These are phyloP conservation scores for Chrysanthemum seticuspe DNA, from an alignment of 129 eudicot species.

Conservation along the genomic window DNA sequence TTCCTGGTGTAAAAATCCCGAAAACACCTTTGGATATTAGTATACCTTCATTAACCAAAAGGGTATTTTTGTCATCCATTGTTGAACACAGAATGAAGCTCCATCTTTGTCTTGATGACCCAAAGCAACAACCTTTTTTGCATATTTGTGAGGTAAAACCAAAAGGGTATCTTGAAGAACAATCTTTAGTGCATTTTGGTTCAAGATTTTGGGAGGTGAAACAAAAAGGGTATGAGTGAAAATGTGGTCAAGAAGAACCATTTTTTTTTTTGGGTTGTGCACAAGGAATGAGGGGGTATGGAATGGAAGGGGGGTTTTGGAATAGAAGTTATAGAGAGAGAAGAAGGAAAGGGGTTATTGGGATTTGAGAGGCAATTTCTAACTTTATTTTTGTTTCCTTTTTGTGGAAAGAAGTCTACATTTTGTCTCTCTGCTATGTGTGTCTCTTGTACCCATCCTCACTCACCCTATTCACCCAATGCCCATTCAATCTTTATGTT, in stretches of 20 bases:
- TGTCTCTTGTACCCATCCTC: constrained; percentile 27
- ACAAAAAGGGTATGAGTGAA: constrained; percentile 9
- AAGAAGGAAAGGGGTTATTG: constrained; percentile 15
- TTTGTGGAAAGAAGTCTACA: constrained; percentile 34
- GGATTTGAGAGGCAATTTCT: constrained; percentile 38
- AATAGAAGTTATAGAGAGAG: constrained; percentile 21
- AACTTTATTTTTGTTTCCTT: constrained; percentile 36
- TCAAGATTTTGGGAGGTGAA: constrained; percentile 2
- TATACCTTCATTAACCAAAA: constrained; percentile 6
- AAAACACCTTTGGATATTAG: constrained; percentile 2
- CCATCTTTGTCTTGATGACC: background rate
- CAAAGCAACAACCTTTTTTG: too few relatives aligned
- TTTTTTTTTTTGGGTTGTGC: background rate
- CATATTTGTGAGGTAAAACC: background rate
- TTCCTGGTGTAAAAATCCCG: constrained; percentile 2
- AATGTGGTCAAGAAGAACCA: constrained; percentile 19
- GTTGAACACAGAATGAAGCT: constrained; percentile 16
- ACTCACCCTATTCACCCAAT: constrained; percentile 12
- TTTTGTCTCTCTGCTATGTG: constrained; percentile 36
- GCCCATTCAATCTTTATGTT: constrained; percentile 9
- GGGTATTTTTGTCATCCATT: constrained; percentile 27
- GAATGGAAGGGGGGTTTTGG: constrained; percentile 16
- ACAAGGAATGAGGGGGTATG: constrained; percentile 22
- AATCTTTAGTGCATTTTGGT: background rate
- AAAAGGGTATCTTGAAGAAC: constrained; percentile 14